A percentile compares a stretch with the other conserved stretches of the same genome.
Conservation (phyloP, 768 basidiomycete genomes). For the Trametes elegans region DNA sequence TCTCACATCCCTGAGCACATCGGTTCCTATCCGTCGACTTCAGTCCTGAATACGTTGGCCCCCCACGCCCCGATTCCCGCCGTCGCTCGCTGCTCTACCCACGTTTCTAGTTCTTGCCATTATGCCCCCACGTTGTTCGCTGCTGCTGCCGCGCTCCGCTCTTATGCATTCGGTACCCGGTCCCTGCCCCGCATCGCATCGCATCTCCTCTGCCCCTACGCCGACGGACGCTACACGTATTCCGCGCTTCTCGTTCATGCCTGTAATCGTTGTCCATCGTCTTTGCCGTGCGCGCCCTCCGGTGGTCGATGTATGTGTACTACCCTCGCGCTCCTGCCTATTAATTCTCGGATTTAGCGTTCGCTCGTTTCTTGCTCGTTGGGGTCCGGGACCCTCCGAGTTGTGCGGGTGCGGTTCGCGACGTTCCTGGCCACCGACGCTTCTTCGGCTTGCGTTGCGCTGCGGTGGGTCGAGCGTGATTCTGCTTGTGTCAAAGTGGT, state of each 20-base stretch:
- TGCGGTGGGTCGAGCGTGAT: background rate
- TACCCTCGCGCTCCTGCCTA: conserved; percentile 1
- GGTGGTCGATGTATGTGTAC: conserved; percentile 22
- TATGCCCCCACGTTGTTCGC: conserved; percentile 6
- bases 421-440: too few relatives aligned
- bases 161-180: background rate
- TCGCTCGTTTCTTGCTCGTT: background rate
- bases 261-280: conserved; percentile 12
- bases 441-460: too few relatives aligned
- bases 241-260: background rate
- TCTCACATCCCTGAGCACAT: background rate
- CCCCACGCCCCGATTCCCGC: background rate
- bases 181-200: too few relatives aligned
- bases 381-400: background rate
- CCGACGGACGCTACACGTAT: conserved; percentile 9
- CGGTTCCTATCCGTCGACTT: background rate
- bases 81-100: conserved; percentile 2
- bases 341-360: conserved; percentile 12
- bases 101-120: background rate
- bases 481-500: background rate
- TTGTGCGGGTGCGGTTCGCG: background rate
- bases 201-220: background rate
- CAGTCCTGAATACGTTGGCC: background rate
- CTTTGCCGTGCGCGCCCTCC: background rate
- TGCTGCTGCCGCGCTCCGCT: conserved; percentile 2